Evolutionary conservation across 129 eudicot genomes (phyloP).

Genomic region (Chrysanthemum seticuspe): DNA sequence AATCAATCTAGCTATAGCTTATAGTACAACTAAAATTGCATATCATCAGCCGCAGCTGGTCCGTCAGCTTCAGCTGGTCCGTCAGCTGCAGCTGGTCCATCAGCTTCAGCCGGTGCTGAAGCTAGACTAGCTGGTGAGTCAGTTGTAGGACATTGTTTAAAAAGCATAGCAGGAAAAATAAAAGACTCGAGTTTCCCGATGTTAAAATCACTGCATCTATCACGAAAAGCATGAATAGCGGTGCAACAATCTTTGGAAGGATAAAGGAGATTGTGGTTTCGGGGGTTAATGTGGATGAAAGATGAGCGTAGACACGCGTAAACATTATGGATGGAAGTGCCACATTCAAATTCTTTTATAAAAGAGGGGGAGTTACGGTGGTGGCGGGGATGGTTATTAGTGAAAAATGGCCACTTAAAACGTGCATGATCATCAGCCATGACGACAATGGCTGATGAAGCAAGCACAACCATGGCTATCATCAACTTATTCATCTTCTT

Average conservation of each 20-base stretch:
- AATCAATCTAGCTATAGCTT: too few relatives aligned
- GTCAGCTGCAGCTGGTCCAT: too few relatives aligned
- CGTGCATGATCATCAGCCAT: background rate
- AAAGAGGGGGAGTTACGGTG: slow-evolving; percentile 1
- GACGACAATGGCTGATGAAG: slow-evolving; percentile 16
- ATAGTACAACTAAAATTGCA: slow-evolving; percentile 11
- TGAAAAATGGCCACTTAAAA: slow-evolving; percentile 20
- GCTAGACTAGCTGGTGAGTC: slow-evolving; percentile 6
- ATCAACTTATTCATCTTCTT: background rate
- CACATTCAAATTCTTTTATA: slow-evolving; percentile 6
- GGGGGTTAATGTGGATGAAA: slow-evolving; percentile 5
- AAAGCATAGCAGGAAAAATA: slow-evolving; percentile 24
- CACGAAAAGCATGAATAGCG: slow-evolving; percentile 12
- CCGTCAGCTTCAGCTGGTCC: too few relatives aligned
- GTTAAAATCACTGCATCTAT: background rate
- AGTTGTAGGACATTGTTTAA: slow-evolving; percentile 11
- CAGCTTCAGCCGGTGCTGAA: slow-evolving; percentile 19
- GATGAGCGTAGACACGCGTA: slow-evolving; percentile 28
- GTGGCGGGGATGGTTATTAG: background rate
- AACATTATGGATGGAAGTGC: slow-evolving; percentile 20
- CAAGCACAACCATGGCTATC: slow-evolving; percentile 4
- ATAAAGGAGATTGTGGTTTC: slow-evolving; percentile 1
- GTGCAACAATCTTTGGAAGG: slow-evolving; percentile 22
- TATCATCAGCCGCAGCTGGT: slow-evolving; percentile 24
- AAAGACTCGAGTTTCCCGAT: slow-evolving; percentile 20